These are phyloP conservation scores for Kondoa subrosea DNA, from an alignment of 768 basidiomycete species.

Conservation along the genomic window DNA sequence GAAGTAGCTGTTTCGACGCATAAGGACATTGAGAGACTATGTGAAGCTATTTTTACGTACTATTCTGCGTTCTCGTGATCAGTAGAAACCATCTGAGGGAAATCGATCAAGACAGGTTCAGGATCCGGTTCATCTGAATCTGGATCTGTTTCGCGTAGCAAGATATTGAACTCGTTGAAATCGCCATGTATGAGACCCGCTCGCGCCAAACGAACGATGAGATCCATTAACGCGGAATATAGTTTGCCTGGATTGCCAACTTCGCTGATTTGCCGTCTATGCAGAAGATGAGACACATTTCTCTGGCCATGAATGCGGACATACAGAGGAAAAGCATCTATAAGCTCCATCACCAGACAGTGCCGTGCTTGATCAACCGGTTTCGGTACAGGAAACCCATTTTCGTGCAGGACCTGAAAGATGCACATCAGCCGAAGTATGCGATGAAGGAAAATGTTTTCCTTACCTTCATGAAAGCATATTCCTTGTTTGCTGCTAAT, in stretches of 20 bases:
- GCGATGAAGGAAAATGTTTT: background rate
- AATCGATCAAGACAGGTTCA: constrained; percentile 71
- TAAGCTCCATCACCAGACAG: constrained; percentile 87
- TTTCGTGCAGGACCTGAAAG: constrained; percentile 65
- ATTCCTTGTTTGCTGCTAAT: constrained; percentile 90
- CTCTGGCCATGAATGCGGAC: constrained; percentile 27
- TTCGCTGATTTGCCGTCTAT: constrained; percentile 69
- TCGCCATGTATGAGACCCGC: constrained; percentile 97
- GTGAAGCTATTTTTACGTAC: too few species aligned
- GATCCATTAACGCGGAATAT: constrained; percentile 81
- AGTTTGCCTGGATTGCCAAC: constrained; percentile 72
- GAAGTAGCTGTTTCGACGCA: constrained; percentile 99
- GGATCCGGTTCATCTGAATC: constrained; percentile 21
- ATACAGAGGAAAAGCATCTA: constrained; percentile 86
- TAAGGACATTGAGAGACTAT: too few species aligned
- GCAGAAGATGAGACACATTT: background rate
- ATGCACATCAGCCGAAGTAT: background rate
- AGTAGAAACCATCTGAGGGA: constrained; percentile 98
- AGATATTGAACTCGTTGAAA: constrained; percentile 98
- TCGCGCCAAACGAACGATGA: constrained; percentile 83
- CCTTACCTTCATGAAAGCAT: constrained; percentile 89
- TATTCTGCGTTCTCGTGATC: constrained; percentile 94
- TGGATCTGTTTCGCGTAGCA: constrained; percentile 47
- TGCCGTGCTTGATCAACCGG: constrained; percentile 92
- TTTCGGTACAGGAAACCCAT: constrained; percentile 78